phyloP scores from a whole-genome alignment of 1,284 basidiomycete genomes.

The Anthracocystis panici-leucophaei region DNA sequence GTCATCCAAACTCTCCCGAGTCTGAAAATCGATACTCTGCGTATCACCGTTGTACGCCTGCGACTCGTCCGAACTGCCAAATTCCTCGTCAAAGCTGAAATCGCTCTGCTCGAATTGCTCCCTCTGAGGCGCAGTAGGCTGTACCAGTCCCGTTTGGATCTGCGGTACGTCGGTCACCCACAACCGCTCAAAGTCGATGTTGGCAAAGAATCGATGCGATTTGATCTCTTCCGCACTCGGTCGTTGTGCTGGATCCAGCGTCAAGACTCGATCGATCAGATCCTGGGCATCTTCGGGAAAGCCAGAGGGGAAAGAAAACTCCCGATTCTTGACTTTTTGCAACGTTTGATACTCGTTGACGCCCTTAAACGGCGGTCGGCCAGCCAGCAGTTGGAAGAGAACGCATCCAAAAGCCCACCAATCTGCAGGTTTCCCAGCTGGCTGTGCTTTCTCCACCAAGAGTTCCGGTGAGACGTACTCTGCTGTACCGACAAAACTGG shows the following conservation, averaged over 20 bases:
- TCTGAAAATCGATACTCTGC: constrained; percentile 37
- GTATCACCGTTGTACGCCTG: constrained; percentile 40
- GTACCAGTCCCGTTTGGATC: constrained; percentile 49
- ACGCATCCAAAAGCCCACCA: constrained; percentile 75
- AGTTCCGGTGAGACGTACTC: constrained; percentile 96
- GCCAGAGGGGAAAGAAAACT: constrained; percentile 72
- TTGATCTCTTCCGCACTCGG: constrained; percentile 44
- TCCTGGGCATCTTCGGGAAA: constrained; percentile 72
- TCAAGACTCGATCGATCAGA: constrained; percentile 71
- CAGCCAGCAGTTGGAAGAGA: constrained; percentile 73
- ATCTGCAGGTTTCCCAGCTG: constrained; percentile 72
- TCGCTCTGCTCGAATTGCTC: constrained; percentile 20
- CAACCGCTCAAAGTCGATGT: constrained; percentile 48
- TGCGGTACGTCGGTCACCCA: constrained; percentile 47
- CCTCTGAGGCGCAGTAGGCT: constrained; percentile 20
- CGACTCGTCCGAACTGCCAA: constrained; percentile 41
- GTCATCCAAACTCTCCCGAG: constrained; percentile 1
- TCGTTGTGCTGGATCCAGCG: constrained; percentile 61
- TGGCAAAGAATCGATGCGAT: constrained; percentile 52
- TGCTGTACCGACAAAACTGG: constrained; percentile 94
- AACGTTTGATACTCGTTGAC: constrained; percentile 75
- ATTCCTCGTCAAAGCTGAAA: constrained; percentile 48
- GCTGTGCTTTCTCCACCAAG: constrained; percentile 75
- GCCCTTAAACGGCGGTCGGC: constrained; percentile 74
- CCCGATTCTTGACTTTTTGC: constrained; percentile 73